phyloP scores from a whole-genome alignment of 257 asterid genomes.

The Echium plantagineum region DNA sequence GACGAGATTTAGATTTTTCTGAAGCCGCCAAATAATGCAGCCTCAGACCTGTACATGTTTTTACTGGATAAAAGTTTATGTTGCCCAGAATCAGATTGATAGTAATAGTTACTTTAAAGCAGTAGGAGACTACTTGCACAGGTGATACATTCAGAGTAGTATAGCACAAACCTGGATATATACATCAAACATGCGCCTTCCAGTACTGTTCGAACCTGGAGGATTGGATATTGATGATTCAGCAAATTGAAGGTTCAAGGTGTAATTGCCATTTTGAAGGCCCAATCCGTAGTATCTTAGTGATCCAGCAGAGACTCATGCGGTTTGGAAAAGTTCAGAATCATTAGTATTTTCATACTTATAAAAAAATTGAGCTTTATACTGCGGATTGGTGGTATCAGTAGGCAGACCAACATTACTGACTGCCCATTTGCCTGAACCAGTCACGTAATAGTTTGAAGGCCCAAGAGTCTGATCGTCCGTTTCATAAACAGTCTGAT shows the following conservation, averaged over 20 bases:
- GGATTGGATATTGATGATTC: conserved; percentile 32
- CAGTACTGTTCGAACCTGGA: conserved; percentile 45
- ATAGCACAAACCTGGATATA: conserved; percentile 50
- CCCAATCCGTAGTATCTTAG: conserved; percentile 75
- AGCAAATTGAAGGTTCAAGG: conserved; percentile 50
- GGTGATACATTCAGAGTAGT: neutral
- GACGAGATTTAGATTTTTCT: no score
- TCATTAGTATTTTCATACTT: conserved; percentile 38
- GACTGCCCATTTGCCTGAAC: conserved; percentile 58
- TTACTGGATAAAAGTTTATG: no score
- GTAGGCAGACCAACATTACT: conserved; percentile 66
- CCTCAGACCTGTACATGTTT: no score
- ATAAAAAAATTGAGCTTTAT: conserved; percentile 13
- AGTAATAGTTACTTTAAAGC: no score
- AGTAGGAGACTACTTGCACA: no score
- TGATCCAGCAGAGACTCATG: conserved; percentile 66
- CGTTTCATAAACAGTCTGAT: conserved; percentile 29
- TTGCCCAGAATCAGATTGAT: no score
- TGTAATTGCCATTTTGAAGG: conserved; percentile 72
- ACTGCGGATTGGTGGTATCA: conserved; percentile 27
- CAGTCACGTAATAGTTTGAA: conserved; percentile 38
- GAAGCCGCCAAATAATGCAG: no score
- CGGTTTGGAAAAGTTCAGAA: conserved; percentile 44
- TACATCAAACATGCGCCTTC: conserved; percentile 66
- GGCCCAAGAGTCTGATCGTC: conserved; percentile 61